Evolutionary conservation across 2,329 filamentous ascomycete species (phyloP), one percentile per base, ranked within the genome.

Genomic region (Arthrobotrys pseudoclavata): DNA sequence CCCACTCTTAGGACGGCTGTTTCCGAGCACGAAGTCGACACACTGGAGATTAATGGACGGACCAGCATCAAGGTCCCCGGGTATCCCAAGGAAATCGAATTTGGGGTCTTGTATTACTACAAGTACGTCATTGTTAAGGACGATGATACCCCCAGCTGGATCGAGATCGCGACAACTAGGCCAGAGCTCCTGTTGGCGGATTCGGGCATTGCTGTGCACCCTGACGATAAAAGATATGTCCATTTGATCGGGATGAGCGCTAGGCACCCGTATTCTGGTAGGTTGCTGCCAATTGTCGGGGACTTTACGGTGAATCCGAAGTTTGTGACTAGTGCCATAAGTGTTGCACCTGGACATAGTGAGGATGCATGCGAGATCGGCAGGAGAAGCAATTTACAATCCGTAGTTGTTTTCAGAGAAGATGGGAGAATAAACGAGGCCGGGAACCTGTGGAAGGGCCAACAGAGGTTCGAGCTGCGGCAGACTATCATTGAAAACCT

Each of bases 151-250:
- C 10, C 34, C 22, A 40, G 10, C 13, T 62, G 76, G 63, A 72
- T 80, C 24, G 57, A 80, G 12, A 70, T 81, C 57, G 76, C 81
- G n/a, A 80, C 80, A 6, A 81, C 80, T 15, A 78, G 81, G 45
- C 81, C 80, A 29, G 81, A 81, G 52, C 80, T 77, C 0, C 61
- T 81, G 40, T 72, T 79, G 9, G 81, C 76, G n/a, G 81, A 81
- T 64, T 62, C 79, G 26, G 81, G 76, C n/a, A 71, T 81, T n/a
- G 80, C 78, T 18, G 80, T 81, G n/a, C 79, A 81, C 60, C 80
- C 80, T 20, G 70, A 79, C 20, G 81, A 81, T 57, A 69, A 79
- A 47, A 71, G 81, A 53, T 80, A 81, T 69, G 71, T 68, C 55
- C 70, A 71, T 70, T 10, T 79, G 24, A 47, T 79, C 20, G 71